phyloP scores from a whole-genome alignment of 2,329 filamentous ascomycete genomes.

The Aspergillus sp. region DNA sequence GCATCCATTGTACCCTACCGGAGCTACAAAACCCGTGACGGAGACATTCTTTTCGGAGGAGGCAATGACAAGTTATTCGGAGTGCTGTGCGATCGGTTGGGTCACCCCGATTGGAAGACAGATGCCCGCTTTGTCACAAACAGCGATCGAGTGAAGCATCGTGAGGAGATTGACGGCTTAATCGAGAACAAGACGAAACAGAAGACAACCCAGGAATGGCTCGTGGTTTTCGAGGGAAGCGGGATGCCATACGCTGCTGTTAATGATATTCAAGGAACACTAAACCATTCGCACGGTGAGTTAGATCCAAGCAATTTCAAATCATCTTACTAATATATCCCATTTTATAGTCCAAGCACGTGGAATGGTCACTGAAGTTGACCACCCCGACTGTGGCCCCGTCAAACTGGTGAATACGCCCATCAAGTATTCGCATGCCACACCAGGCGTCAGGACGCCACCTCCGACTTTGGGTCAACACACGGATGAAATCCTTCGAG shows the following conservation, averaged over 20 bases:
- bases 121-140: conserved; percentile 56
- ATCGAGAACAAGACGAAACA: conserved; percentile 70
- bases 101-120: conserved; percentile 51
- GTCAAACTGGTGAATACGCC: conserved; percentile 91
- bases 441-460: conserved; percentile 65
- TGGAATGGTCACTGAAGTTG: conserved; percentile 81
- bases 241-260: conserved; percentile 93
- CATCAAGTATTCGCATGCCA: conserved; percentile 83
- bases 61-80: conserved; percentile 59
- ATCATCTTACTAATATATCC: neutral
- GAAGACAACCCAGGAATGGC: conserved; percentile 82
- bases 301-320: conserved; percentile 4
- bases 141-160: conserved; percentile 55
- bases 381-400: conserved; percentile 74
- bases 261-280: conserved; percentile 79
- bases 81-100: conserved; percentile 51
- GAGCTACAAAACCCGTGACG: conserved; percentile 62
- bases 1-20: conserved; percentile 96
- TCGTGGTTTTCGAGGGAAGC: conserved; percentile 76
- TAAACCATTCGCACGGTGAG: conserved; percentile 76
- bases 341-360: conserved; percentile 55
- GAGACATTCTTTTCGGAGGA: conserved; percentile 57
- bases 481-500: conserved; percentile 66
- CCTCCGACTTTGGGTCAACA: conserved; percentile 85
- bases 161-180: conserved; percentile 66